A percentile compares a stretch with the other conserved stretches of the same genome.
phyloP scores from a whole-genome alignment of 2,329 filamentous ascomycete species.

The Alternaria viburni region DNA sequence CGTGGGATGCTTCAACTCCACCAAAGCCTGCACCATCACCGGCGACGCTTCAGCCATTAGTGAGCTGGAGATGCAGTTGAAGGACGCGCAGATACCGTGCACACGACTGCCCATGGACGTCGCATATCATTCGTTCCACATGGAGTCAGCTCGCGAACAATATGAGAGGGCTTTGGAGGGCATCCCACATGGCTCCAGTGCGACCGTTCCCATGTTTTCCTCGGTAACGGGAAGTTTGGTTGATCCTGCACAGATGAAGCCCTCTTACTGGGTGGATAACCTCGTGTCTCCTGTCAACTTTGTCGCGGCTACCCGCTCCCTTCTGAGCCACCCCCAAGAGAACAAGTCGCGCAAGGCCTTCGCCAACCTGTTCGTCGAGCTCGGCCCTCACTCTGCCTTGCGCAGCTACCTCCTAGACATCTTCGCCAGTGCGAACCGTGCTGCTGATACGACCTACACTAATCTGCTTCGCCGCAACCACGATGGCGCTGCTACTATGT shows the following conservation, averaged over 20 bases:
- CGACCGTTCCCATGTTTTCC: slow-evolving; percentile 11
- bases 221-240: slow-evolving; percentile 9
- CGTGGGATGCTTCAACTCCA: slow-evolving; percentile 47
- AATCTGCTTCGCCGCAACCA: slow-evolving; percentile 1
- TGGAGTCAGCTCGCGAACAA: slow-evolving; percentile 25
- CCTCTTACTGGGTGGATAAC: slow-evolving; percentile 18
- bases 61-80: slow-evolving; percentile 23
- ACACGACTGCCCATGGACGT: slow-evolving; percentile 6
- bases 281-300: slow-evolving; percentile 19
- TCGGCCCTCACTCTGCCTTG: slow-evolving; percentile 12
- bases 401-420: slow-evolving; percentile 6
- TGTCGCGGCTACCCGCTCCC: slow-evolving; percentile 1
- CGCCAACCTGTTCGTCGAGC: slow-evolving; percentile 7
- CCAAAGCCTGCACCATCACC: slow-evolving; percentile 53
- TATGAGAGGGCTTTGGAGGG: slow-evolving; percentile 3
- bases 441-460: neutral
- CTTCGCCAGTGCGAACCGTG: neutral
- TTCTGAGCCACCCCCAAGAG: neutral
- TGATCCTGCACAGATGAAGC: neutral
- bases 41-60: slow-evolving; percentile 52
- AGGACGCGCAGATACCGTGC: slow-evolving; percentile 5
- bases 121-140: slow-evolving; percentile 54
- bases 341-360: slow-evolving; percentile 8
- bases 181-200: neutral
- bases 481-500: slow-evolving; percentile 1